Evolutionary conservation across 2,329 filamentous ascomycete genomes (phyloP), one percentile per base, ranked within the genome.

Genomic region (Botryosphaeria agaves): DNA sequence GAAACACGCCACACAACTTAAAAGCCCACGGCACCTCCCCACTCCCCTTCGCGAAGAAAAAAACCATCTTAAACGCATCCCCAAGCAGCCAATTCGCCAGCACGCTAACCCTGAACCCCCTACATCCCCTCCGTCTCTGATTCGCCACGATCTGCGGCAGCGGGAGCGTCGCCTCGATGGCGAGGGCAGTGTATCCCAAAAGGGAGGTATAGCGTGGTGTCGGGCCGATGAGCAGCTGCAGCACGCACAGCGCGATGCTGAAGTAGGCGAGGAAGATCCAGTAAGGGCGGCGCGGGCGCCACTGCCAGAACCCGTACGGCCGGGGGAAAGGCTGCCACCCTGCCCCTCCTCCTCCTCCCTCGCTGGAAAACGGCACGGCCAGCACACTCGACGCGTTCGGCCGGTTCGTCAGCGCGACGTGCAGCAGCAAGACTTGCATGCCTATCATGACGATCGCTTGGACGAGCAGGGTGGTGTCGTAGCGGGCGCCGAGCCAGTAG

Each of bases 231-330:
- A 84, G 43, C n/a, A 85, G 46, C 44, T 87, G 76, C 41, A 76
- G 56, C 4, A 66, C 59, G 16, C 72, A 53, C 28, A 87, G 62
- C 12, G 53, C 55, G 35, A 64, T 59, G 37, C 73, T 66, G 37
- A 84, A 65, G 55, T 77, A 81, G 25, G 71, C 55, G 17, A 89
- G 48, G 45, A 83, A 83, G 33, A 75, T 64, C 81, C 81, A 91
- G 57, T 87, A 85, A 57, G 78, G 77, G 42, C 72, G 73, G 5
- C 72, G 64, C 14, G 69, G 70, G 33, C 72, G 66, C 81, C 81
- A 87, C 52, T 81, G 78, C 81, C 81, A 87, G 50, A 87, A 87
- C 44, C 73, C 68, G 47, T 74, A 85, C 1, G 80, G 80, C 43
- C 37, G 7, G 48, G 55, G 37, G 62, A 56, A 23, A 61, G 49